Evolutionary conservation across 768 basidiomycete genomes (phyloP).

Genomic region (Mycena polygramma): DNA sequence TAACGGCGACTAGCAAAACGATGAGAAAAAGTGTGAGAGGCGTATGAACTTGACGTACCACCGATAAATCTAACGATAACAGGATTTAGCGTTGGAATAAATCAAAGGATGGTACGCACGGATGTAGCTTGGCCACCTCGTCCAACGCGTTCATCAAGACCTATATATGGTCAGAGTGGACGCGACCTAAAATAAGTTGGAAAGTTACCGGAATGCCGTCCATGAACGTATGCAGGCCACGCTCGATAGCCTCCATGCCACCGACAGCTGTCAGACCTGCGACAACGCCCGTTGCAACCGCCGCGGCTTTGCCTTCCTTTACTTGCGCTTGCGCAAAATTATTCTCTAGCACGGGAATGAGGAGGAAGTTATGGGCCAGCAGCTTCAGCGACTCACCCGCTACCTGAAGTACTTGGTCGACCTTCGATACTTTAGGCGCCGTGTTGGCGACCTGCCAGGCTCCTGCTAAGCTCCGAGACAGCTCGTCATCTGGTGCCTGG

Average conservation of each 20-base stretch:
- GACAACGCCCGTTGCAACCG: conserved; percentile 30
- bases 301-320: conserved; percentile 23
- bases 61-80: conserved; percentile 38
- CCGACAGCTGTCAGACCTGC: conserved; percentile 23
- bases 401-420: conserved; percentile 28
- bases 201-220: conserved; percentile 32
- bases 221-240: conserved; percentile 38
- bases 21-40: background rate
- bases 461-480: conserved; percentile 30
- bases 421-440: conserved; percentile 31
- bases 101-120: conserved; percentile 16
- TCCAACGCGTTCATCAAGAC: conserved; percentile 43
- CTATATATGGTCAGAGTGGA: background rate
- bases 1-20: conserved; percentile 32
- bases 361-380: background rate
- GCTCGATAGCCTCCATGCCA: conserved; percentile 36
- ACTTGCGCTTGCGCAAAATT: conserved; percentile 24
- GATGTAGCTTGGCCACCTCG: conserved; percentile 45
- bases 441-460: conserved; percentile 36
- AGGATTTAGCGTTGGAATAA: background rate
- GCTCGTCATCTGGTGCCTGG: conserved; percentile 31
- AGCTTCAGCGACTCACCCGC: conserved; percentile 19
- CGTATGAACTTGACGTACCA: conserved; percentile 32
- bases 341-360: conserved; percentile 18
- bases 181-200: background rate